Evolutionary conservation across 108 stramenopile species (phyloP), one percentile per base, ranked within the genome.

Genomic region (Hondaea fermentalgiana): DNA sequence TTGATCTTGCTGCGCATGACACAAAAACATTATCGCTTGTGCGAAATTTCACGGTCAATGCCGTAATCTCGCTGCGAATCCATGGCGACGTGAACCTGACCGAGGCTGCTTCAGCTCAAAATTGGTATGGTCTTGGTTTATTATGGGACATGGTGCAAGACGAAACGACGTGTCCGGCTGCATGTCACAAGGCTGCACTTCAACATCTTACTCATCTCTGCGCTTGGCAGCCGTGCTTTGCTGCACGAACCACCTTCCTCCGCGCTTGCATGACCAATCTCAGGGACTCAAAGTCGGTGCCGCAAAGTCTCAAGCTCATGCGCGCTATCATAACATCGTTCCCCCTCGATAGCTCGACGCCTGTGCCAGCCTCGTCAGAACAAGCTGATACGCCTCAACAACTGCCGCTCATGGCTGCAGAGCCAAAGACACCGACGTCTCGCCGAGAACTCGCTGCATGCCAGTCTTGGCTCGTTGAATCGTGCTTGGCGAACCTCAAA

Each of bases 131-230:
- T 0, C 76, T 83, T 23, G 51, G 51, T 6, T 45, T 83, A 12
- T 35, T 83, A 6, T 83, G 76, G 76, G 76, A 83, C 51, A n/a
- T 83, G 12, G 76, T 53, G 45, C 76, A 83, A 83, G 76, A 83
- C 51, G 12, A 10, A 12, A 53, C 6, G 12, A 47, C 23, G 10
- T 53, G 45, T 53, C 3, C 76, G 8, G n/a, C 76, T 12, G 6
- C 45, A 16, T 47, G 49, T 23, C 76, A 83, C 51, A 83, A 83
- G 51, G 49, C 51, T 47, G 76, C 76, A 6, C 76, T 83, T 12
- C 76, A 83, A 28, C 51, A 83, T 23, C 51, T 83, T 12, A 83
- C 76, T 12, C 49, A 83, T 83, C 76, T 83, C 10, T 83, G 76
- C 28, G 76, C 76, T 45, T 83, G 76, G 76, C 49, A 83, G 51